Base-by-base conservation (phyloP, 2,329 filamentous ascomycete genomes). In the Trichoderma sp. region DNA sequence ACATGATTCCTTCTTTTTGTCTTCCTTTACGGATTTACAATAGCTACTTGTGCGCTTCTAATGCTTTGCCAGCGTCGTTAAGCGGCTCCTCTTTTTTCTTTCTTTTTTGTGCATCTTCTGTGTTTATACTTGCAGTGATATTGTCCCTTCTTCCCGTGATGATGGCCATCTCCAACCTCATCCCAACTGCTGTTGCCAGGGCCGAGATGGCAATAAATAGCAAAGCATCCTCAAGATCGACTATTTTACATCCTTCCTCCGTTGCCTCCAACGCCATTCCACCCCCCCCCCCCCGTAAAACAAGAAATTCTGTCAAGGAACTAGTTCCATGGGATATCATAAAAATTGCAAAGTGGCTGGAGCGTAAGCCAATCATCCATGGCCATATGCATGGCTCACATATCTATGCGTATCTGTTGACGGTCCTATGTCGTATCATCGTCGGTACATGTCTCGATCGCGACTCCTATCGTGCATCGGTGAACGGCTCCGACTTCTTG, bases 391-490 rank as follows among this genome's bases (percentile, higher is more conserved):
- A 54, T 54, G 25, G 42, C n/a, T 25, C 8, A 22, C 19, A 42
- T 59, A 59, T 59, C 37, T 64, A 58, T 58, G 45, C 17, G 9
- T 58, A 6, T 64, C 35, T 32, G 19, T 48, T 29, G 25, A 35
- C 27, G 22, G 35, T 19, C 25, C n/a, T 35, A 42, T 54, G 59
- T n/a, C 12, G n/a, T 4, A 42, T 37, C 22, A 69, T 52, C 67
- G 80, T 68, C 84, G 82, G 75, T 86, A 85, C 53, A 78, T 72
- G 19, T 84, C 82, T 68, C 79, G 75, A 37, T 80, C 81, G 58
- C 81, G 76, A 45, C 78, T 79, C 54, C 79, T 73, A 5, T 80
- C 79, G 27, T 76, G 73, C 15, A 74, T 76, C 4, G 78, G 80
- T 5, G 79, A 80, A 68, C 80, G 74, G 69, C 79, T 81, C 8